Evolutionary conservation across 2,329 filamentous ascomycete genomes (phyloP), one percentile per base, ranked within the genome.

Genomic region (Fusarium sp.): DNA sequence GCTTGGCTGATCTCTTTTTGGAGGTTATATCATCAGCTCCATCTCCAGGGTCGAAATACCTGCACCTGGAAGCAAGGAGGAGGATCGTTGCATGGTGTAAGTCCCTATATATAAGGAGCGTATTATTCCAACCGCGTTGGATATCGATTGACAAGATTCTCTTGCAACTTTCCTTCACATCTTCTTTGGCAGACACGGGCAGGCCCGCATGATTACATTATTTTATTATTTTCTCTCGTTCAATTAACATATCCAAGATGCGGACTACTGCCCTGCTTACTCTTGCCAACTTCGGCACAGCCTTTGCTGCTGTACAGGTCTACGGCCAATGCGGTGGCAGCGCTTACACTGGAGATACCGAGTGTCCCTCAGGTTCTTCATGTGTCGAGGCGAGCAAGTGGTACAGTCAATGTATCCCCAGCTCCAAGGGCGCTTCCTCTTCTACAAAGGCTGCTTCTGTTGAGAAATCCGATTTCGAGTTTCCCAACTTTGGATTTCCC

Each of bases 361-460:
- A 65, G n/a, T 72, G 71, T n/a, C 30, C 53, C 17, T 61, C 60
- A 26, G 63, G 65, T 24, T 56, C 68, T 30, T 48, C 57, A 14
- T 72, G 68, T 35, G 65, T 60, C 7, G 26, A 44, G 30, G 48
- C 60, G 19, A 73, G 61, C 30, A 65, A 71, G 22, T 71, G 63
- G 68, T 71, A 72, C 39, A 71, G 70, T 33, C 65, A 71, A 50
- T 73, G 62, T 15, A 30, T 70, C 11, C 68, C 68, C 17, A 15
- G 30, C 20, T 44, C 55, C 8, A 48, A 54, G 43, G 51, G 40
- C 19, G 47, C 47, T 26, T 41, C 49, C 37, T 51, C 35, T 14
- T 26, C 35, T 13, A 49, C 32, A 15, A 50, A 39, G 7, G 47
- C 35, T 17, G 24, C 59, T 33, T 54, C 67, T 8, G 33, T 44